Percentiles rank a stretch among this genome's conserved stretches.
These are phyloP conservation scores for Thyridium curvatum DNA, from an alignment of 2,329 filamentous ascomycete species.

Conservation along the genomic window DNA sequence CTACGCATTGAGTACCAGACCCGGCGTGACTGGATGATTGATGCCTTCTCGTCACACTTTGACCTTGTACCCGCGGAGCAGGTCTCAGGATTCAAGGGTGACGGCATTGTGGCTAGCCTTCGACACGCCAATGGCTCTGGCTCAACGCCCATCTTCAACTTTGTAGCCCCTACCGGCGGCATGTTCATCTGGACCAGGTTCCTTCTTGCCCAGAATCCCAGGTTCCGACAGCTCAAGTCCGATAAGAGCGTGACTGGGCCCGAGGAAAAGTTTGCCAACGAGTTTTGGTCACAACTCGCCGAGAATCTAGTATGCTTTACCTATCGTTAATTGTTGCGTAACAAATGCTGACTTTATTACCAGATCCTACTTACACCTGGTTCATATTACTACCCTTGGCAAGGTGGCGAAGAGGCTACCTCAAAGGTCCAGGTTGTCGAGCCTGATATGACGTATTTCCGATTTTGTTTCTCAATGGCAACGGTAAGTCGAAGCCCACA, in stretches of 20 bases:
- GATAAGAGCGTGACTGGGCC: conserved; percentile 9
- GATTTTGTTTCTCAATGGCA: conserved; percentile 19
- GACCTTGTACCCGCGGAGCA: conserved; percentile 10
- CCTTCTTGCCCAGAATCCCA: conserved; percentile 12
- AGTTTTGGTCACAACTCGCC: conserved; percentile 10
- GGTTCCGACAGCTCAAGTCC: conserved; percentile 5
- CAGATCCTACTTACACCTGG: conserved; percentile 19
- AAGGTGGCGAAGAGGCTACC: conserved; percentile 15
- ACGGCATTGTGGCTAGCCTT: conserved; percentile 15
- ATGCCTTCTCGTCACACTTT: conserved; percentile 34
- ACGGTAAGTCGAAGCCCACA: conserved; percentile 12
- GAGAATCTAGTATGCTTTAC: conserved; percentile 12
- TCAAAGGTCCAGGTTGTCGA: conserved; percentile 16
- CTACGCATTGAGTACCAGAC: conserved; percentile 63
- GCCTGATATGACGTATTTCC: conserved; percentile 15
- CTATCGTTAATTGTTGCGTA: too few relatives aligned
- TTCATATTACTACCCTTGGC: conserved; percentile 23
- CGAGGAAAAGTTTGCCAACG: conserved; percentile 13
- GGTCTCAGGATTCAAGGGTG: conserved; percentile 7
- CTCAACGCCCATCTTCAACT: conserved; percentile 19
- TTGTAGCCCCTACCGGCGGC: conserved; percentile 19
- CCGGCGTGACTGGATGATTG: conserved; percentile 57
- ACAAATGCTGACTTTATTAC: too few relatives aligned
- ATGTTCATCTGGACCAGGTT: conserved; percentile 25
- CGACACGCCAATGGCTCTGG: background rate